These are phyloP conservation scores for Smallanthus sonchifolius DNA, from an alignment of 129 eudicot genomes.

Conservation along the genomic window DNA sequence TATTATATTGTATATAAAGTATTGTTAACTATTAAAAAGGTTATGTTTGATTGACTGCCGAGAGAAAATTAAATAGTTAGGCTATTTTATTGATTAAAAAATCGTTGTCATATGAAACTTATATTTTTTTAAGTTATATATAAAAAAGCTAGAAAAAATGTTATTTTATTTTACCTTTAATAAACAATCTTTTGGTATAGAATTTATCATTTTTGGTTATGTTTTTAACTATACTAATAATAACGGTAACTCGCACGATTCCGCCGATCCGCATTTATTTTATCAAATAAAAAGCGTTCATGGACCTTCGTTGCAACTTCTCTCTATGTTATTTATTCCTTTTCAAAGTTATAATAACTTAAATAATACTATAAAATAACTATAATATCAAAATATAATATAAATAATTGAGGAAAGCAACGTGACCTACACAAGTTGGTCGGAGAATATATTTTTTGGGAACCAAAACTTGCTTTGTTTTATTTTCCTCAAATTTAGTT, in stretches of 20 bases:
- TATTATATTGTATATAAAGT: too few species aligned
- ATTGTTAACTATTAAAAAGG: too few species aligned
- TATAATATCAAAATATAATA: not conserved
- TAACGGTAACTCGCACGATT: slow-evolving; percentile 23
- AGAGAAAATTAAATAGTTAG: too few species aligned
- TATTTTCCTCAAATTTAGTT: slow-evolving; percentile 12
- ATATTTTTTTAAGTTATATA: too few species aligned
- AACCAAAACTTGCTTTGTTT: slow-evolving; percentile 32
- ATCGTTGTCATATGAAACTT: too few species aligned
- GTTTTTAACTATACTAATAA: not conserved
- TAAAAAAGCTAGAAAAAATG: too few species aligned
- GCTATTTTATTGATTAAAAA: too few species aligned
- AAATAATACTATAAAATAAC: not conserved
- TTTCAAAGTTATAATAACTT: not conserved
- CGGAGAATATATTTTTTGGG: slow-evolving; percentile 38
- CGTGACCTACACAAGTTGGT: slow-evolving; percentile 43
- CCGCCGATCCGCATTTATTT: slow-evolving; percentile 7
- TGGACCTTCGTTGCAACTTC: slow-evolving; percentile 29
- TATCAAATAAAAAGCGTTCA: slow-evolving; percentile 9
- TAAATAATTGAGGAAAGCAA: slow-evolving; percentile 32
- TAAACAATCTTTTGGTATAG: not conserved
- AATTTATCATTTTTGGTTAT: not conserved
- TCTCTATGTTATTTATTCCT: slow-evolving; percentile 19
- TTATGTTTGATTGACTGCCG: too few species aligned
- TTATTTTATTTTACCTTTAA: too few species aligned